A percentile compares a stretch with the other conserved stretches of the same genome.
These are phyloP conservation scores for Yamadazyma diospyri DNA, from an alignment of 1,139 yeast species.

Conservation along the genomic window DNA sequence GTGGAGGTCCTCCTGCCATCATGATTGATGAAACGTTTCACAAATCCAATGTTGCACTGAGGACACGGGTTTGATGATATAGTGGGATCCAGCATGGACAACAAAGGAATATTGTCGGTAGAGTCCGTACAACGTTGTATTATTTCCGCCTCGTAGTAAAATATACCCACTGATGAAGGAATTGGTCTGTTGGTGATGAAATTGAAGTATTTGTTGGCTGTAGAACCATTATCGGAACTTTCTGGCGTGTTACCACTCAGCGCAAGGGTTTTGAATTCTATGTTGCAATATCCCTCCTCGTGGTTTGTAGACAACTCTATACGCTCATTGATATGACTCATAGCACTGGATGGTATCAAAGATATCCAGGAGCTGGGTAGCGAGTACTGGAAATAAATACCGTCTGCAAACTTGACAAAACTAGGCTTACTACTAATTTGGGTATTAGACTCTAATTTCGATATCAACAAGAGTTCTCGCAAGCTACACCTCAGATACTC, in stretches of 20 bases:
- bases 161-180: conserved; percentile 30
- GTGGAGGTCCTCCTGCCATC: conserved; percentile 9
- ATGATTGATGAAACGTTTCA: conserved; percentile 25
- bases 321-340: conserved; percentile 17
- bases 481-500: conserved; percentile 23
- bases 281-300: conserved; percentile 28
- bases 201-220: conserved; percentile 22
- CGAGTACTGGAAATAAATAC: conserved; percentile 25
- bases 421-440: conserved; percentile 25
- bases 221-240: conserved; percentile 5
- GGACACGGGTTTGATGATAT: conserved; percentile 33
- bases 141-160: conserved; percentile 37
- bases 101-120: conserved; percentile 30
- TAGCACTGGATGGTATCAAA: conserved; percentile 22
- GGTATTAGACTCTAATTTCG: conserved; percentile 21
- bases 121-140: conserved; percentile 29
- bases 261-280: conserved; percentile 17
- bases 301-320: conserved; percentile 20
- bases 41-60: conserved; percentile 34
- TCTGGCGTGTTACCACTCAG: conserved; percentile 6
- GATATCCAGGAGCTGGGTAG: conserved; percentile 44
- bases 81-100: conserved; percentile 33
- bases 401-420: conserved; percentile 23
- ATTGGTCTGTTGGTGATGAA: conserved; percentile 36
- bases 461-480: conserved; percentile 23